Evolutionary conservation across 1,284 basidiomycete species (phyloP).

Genomic region (Ceratobasidium sp.): DNA sequence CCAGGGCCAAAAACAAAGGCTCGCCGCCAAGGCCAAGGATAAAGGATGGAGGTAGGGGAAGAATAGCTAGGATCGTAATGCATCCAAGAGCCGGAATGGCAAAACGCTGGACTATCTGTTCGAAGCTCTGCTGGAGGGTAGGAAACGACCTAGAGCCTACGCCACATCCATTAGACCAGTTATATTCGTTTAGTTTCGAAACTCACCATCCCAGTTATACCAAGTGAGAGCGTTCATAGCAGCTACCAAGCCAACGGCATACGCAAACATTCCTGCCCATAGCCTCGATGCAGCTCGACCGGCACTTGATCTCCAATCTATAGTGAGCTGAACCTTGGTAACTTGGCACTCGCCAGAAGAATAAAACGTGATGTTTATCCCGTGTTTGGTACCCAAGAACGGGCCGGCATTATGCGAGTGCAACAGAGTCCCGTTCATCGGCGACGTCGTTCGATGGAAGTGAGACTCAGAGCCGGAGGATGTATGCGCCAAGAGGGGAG

Average conservation of each 20-base stretch:
- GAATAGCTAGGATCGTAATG: slow-evolving; percentile 63
- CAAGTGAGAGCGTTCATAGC: slow-evolving; percentile 68
- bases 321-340: slow-evolving; percentile 62
- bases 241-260: slow-evolving; percentile 75
- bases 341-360: slow-evolving; percentile 65
- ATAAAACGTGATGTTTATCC: slow-evolving; percentile 65
- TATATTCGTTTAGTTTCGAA: slow-evolving; percentile 50
- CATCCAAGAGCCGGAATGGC: slow-evolving; percentile 62
- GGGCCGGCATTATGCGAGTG: slow-evolving; percentile 81
- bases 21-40: slow-evolving; percentile 72
- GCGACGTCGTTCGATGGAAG: slow-evolving; percentile 63
- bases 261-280: slow-evolving; percentile 73
- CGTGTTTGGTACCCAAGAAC: slow-evolving; percentile 60
- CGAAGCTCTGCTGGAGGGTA: slow-evolving; percentile 63
- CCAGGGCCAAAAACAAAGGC: slow-evolving; percentile 64
- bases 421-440: slow-evolving; percentile 62
- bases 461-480: slow-evolving; percentile 73
- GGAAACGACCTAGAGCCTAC: slow-evolving; percentile 56
- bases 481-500: slow-evolving; percentile 69
- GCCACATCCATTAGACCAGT: slow-evolving; percentile 4
- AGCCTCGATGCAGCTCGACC: slow-evolving; percentile 80
- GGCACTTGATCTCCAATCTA: slow-evolving; percentile 77
- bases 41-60: slow-evolving; percentile 68
- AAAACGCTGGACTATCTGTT: slow-evolving; percentile 58
- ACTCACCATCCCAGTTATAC: slow-evolving; percentile 57